A percentile compares a stretch with the other conserved stretches of the same genome.
These are phyloP conservation scores for Ailanthus altissimus DNA, from an alignment of 345 rosid species.

Conservation along the genomic window DNA sequence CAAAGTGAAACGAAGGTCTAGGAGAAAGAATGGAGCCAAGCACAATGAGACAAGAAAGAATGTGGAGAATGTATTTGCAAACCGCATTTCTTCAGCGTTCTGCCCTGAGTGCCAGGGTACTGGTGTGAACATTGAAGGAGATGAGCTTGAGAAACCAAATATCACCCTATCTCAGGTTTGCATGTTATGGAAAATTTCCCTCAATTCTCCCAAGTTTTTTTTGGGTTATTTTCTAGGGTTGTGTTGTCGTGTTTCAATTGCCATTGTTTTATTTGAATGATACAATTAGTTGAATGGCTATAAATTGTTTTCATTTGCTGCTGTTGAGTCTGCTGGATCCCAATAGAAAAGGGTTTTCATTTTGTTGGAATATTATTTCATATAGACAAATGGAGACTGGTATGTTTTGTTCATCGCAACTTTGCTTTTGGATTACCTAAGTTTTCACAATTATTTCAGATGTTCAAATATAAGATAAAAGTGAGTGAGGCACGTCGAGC, in stretches of 20 bases:
- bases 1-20: constrained; percentile 53
- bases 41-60: constrained; percentile 33
- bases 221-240: no score
- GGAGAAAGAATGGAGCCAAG: constrained; percentile 53
- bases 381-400: background rate
- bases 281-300: background rate
- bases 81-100: constrained; percentile 59
- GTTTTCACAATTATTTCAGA: constrained; percentile 41
- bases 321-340: background rate
- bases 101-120: constrained; percentile 99
- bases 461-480: constrained; percentile 74
- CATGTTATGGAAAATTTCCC: constrained; percentile 5
- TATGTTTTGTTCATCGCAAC: background rate
- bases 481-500: constrained; percentile 74
- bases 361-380: background rate
- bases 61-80: constrained; percentile 31
- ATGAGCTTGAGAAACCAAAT: constrained; percentile 58
- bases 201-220: background rate
- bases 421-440: background rate
- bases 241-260: constrained; percentile 1
- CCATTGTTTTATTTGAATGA: constrained; percentile 4
- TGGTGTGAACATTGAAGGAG: constrained; percentile 57
- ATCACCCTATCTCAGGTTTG: constrained; percentile 81
- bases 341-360: background rate
- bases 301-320: background rate